Base-by-base conservation (phyloP, 371 early-diverging fungal genomes). In the Mucor ambiguus region DNA sequence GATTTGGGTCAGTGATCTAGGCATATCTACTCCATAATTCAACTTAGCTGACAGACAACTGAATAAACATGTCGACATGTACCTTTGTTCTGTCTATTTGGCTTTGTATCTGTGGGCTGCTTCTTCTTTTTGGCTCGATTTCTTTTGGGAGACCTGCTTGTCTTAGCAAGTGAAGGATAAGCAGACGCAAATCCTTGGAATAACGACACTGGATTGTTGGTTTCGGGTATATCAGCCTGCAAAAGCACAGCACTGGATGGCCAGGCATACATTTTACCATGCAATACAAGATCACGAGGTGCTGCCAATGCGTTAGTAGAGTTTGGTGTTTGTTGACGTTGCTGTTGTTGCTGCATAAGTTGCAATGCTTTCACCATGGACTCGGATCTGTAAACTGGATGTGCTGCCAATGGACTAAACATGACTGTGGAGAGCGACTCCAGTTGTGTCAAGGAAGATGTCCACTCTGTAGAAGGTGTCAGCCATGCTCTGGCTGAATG, bases 181-280 rank as follows among this genome's bases (percentile, higher is more conserved):
- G 88, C 74, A 4, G 86, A 81, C 38, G 82, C 84, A 69, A 86
- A 89, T 12, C 89, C 87, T 69, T 87, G 87, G 55, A 87, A 87
- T 20, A 89, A 63, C 11, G 87, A 85, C 3, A 89, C 78, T 7
- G 84, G 80, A 5, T 81, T 72, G 10, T 66, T 76, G 18, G 86
- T 72, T 59, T 87, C 89, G 44, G 89, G 89, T 68, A 89, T 86
- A 28, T 86, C 89, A 24, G 80, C 81, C 22, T 78, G 69, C 33
- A 86, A 64, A 2, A 87, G 68, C 35, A 79, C 80, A 24, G 80
- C 71, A 48, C 84, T 80, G 2, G 78, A 77, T 1, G 84, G 81
- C 79, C 76, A 78, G 18, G 77, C 70, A 46, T 67, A 69, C 11
- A 54, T 62, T 11, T 49, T 63, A 11, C 71, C 73, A 16, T 73